Conservation (phyloP, 345 rosid species). For the Limnanthes douglasii region DNA sequence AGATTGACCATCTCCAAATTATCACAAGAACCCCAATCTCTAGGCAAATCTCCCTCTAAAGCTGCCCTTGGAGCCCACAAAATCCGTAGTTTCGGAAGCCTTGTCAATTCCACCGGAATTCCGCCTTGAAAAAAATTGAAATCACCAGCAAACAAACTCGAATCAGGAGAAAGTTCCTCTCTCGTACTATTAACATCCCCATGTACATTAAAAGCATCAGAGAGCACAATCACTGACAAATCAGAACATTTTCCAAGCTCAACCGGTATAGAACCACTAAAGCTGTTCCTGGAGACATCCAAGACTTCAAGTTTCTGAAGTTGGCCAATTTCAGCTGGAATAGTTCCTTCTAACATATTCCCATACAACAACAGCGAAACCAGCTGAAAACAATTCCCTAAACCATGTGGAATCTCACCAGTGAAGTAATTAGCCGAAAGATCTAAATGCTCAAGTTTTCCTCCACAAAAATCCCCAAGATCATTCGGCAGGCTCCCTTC, state of each 20-base stretch:
- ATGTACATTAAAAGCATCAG: slow-evolving; percentile 35
- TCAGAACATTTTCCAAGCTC: slow-evolving; percentile 64
- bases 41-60: slow-evolving; percentile 44
- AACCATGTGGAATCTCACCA: slow-evolving; percentile 48
- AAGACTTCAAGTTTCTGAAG: slow-evolving; percentile 67
- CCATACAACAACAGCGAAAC: slow-evolving; percentile 50
- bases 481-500: slow-evolving; percentile 44
- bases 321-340: slow-evolving; percentile 53
- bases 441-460: slow-evolving; percentile 75
- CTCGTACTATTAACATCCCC: slow-evolving; percentile 19
- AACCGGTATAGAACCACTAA: slow-evolving; percentile 56
- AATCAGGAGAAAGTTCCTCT: slow-evolving; percentile 17
- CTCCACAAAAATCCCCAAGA: slow-evolving; percentile 41
- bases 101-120: slow-evolving; percentile 38
- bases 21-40: slow-evolving; percentile 62
- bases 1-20: slow-evolving; percentile 70
- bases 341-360: slow-evolving; percentile 61
- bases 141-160: slow-evolving; percentile 34
- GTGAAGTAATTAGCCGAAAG: slow-evolving; percentile 61
- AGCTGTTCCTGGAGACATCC: slow-evolving; percentile 77
- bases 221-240: slow-evolving; percentile 63
- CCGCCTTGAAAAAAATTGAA: slow-evolving; percentile 70
- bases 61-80: slow-evolving; percentile 85
- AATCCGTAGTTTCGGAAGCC: slow-evolving; percentile 54
- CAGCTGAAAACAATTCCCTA: slow-evolving; percentile 49